Conservation (phyloP, 495 filamentous ascomycete species). For the Venustampulla echinocandica region DNA sequence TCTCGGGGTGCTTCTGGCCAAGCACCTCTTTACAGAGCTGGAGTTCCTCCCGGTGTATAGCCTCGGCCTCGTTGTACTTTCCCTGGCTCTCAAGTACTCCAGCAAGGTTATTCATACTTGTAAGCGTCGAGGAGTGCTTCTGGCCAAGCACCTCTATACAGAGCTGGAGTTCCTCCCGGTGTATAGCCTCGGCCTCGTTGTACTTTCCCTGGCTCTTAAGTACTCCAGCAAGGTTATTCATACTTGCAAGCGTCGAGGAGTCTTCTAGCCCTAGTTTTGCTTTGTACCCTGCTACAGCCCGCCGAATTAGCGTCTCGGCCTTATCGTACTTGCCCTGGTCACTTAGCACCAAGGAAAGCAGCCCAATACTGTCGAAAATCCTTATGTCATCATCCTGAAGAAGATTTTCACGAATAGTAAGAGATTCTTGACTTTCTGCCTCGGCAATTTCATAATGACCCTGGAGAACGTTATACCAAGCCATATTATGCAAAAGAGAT, state of each 20-base stretch:
- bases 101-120: neutral
- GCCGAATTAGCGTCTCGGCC: constrained; percentile 23
- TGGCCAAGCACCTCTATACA: constrained; percentile 3
- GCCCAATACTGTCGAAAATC: constrained; percentile 1
- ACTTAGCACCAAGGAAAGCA: constrained; percentile 15
- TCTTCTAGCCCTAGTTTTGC: neutral
- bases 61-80: neutral
- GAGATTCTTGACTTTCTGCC: constrained; percentile 16
- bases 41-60: neutral
- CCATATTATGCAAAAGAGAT: constrained; percentile 13
- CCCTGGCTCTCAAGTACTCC: constrained; percentile 10
- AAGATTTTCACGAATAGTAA: constrained; percentile 6
- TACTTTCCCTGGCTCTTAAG: neutral
- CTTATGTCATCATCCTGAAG: neutral
- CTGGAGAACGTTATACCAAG: constrained; percentile 12
- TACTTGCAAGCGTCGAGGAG: neutral
- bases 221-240: neutral
- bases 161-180: neutral
- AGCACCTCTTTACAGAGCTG: constrained; percentile 6
- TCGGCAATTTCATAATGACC: constrained; percentile 11
- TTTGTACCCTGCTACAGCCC: neutral
- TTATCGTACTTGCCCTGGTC: constrained; percentile 23
- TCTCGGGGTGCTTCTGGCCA: constrained; percentile 28
- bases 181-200: neutral
- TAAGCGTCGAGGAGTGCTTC: constrained; percentile 10